These are phyloP conservation scores for Lentinula detonsa DNA, from an alignment of 768 basidiomycete species.

Conservation along the genomic window DNA sequence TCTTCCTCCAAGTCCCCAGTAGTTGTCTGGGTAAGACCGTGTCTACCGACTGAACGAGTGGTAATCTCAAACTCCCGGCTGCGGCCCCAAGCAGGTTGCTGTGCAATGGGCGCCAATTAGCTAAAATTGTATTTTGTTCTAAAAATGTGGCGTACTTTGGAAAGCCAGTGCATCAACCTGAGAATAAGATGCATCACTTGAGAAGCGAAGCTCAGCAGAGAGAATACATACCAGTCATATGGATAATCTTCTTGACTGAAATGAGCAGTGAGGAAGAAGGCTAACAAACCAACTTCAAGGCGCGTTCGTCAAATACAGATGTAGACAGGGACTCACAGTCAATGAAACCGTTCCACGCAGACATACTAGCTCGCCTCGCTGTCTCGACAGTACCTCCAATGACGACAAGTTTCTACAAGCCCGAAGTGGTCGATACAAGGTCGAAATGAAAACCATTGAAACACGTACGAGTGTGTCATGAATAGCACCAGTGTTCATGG, in stretches of 20 bases:
- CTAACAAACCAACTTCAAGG: conserved; percentile 24
- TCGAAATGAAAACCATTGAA: not conserved
- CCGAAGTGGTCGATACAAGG: conserved; percentile 10
- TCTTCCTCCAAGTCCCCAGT: conserved; percentile 77
- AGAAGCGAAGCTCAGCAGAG: conserved; percentile 7
- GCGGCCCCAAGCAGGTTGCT: conserved; percentile 90
- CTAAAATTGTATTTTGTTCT: conserved; percentile 9
- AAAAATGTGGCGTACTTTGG: conserved; percentile 47
- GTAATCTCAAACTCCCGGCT: conserved; percentile 89
- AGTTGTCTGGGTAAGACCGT: conserved; percentile 58
- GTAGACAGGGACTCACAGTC: conserved; percentile 51
- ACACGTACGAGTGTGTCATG: conserved; percentile 71
- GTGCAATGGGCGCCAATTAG: conserved; percentile 11
- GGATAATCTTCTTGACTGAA: conserved; percentile 87
- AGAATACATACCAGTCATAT: conserved; percentile 61
- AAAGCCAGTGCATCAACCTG: conserved; percentile 87
- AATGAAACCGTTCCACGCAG: conserved; percentile 86
- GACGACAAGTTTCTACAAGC: conserved; percentile 74
- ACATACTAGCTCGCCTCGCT: conserved; percentile 71
- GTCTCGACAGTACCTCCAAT: conserved; percentile 88
- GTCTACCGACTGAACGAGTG: conserved; percentile 64
- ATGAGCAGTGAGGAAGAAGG: conserved; percentile 86
- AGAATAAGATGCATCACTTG: conserved; percentile 8
- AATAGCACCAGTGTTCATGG: conserved; percentile 60
- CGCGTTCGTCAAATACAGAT: not conserved